A percentile compares a stretch with the other conserved stretches of the same genome.
Conservation (phyloP, 495 filamentous ascomycete species). For the Penicillium manginii region DNA sequence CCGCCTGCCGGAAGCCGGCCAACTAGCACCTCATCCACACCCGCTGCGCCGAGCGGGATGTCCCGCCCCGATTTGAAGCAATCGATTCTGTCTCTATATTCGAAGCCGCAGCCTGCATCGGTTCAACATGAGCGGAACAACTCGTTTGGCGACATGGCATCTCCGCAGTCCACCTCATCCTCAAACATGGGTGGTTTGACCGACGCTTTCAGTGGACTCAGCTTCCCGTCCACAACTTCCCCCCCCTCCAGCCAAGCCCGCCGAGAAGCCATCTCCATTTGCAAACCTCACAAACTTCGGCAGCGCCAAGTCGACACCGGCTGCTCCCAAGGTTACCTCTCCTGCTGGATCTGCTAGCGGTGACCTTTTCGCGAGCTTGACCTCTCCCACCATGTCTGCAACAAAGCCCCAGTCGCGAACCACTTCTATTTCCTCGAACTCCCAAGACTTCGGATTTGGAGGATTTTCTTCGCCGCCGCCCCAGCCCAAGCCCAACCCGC, state of each 20-base stretch:
- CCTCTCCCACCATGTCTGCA: conserved; percentile 55
- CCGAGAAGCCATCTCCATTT: conserved; percentile 71
- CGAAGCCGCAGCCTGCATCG: conserved; percentile 70
- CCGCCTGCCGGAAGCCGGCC: conserved; percentile 68
- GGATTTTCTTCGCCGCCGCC: conserved; percentile 46
- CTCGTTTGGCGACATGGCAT: conserved; percentile 72
- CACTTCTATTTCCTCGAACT: conserved; percentile 51
- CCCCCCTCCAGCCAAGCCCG: conserved; percentile 52
- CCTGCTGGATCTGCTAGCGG: conserved; percentile 58
- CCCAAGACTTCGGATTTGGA: conserved; percentile 57
- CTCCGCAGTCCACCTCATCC: conserved; percentile 49
- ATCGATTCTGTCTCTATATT: conserved; percentile 94
- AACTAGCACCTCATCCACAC: conserved; percentile 68
- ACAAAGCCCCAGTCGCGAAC: conserved; percentile 47
- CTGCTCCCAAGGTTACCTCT: conserved; percentile 55
- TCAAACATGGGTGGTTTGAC: conserved; percentile 73
- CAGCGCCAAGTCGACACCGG: conserved; percentile 56
- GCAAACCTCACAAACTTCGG: conserved; percentile 68
- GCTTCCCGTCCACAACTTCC: conserved; percentile 65
- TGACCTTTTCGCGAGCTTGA: conserved; percentile 78
- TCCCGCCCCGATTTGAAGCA: conserved; percentile 95
- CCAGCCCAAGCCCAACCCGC: conserved; percentile 47
- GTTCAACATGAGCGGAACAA: conserved; percentile 59
- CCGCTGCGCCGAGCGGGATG: conserved; percentile 57
- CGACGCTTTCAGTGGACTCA: conserved; percentile 86